Evolutionary conservation across 371 early-diverging fungal species (phyloP), one percentile per base, ranked within the genome.

Genomic region (Aphelidium insulamus): DNA sequence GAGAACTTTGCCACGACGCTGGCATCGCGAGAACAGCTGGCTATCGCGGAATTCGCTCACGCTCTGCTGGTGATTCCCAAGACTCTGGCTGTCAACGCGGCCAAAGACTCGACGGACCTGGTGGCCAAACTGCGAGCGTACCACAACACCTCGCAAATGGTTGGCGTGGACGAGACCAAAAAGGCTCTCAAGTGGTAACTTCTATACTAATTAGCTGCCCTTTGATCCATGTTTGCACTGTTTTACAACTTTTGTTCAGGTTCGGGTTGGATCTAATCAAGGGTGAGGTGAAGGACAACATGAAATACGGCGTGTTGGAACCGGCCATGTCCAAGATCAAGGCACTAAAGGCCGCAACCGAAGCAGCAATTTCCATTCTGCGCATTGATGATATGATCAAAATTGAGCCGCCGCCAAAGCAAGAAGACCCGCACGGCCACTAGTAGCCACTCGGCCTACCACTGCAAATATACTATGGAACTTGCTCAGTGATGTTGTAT

Each of bases 351-450:
- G 82, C 95, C 19, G 99, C 99, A 21, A 98, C 98, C 24, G 99
- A 99, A 57, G 99, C 99, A 29, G 99, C 99, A 25, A 91, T 99
- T 47, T 80, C 92, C 39, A 82, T 99, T 40, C 64, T 99, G 39
- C 76, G 99, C 46, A 98, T 99, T 43, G 98, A 98, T 50, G 95
- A 94, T 49, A 81, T 88, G 77, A 94, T 94, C 58, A 90, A 84
- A 44, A 49, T 63, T 26, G 54, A 44, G 15, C 8, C 50, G 27
- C 56, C 55, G 33, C 30, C 34, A 30, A 46, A 38, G 30, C 26
- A 55, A 36, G 50, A 50, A 17, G 58, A 59, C 34, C 50, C 50
- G 3, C 64, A 63, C 38, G 64, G 50, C 20, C 57, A 57, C 33
- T 57, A 48, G 6, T 24, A 10, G 24, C 24, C 6, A 24, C 10